phyloP scores from a whole-genome alignment of 768 basidiomycete species.

The Clathrus columnatus region DNA sequence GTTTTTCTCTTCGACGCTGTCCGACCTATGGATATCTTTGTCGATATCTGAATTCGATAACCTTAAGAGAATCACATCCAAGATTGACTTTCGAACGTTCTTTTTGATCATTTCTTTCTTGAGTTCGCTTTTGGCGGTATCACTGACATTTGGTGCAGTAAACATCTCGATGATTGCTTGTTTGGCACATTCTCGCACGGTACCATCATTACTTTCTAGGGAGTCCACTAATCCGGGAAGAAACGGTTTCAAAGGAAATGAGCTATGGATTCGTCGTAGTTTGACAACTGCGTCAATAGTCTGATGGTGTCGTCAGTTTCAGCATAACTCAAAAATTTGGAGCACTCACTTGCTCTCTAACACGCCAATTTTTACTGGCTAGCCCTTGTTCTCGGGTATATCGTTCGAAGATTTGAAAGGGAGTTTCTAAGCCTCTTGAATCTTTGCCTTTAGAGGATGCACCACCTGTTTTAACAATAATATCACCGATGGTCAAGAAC shows the following conservation, averaged over 20 bases:
- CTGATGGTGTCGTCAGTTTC: not conserved
- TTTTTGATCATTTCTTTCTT: constrained; percentile 88
- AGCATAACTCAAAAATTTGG: constrained; percentile 1
- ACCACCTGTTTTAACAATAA: constrained; percentile 54
- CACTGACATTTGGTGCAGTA: constrained; percentile 70
- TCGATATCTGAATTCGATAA: constrained; percentile 37
- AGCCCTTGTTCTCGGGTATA: constrained; percentile 65
- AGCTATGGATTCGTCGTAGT: constrained; percentile 59
- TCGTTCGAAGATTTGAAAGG: constrained; percentile 61
- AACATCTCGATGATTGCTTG: constrained; percentile 79
- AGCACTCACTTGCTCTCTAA: constrained; percentile 70
- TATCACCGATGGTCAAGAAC: constrained; percentile 64
- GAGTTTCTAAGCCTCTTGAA: constrained; percentile 46
- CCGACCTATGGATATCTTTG: constrained; percentile 22
- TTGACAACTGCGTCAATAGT: constrained; percentile 62
- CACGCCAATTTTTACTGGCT: constrained; percentile 75
- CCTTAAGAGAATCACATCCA: constrained; percentile 67
- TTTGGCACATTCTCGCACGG: constrained; percentile 81
- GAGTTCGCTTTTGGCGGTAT: constrained; percentile 84
- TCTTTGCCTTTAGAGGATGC: constrained; percentile 40
- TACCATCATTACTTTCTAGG: constrained; percentile 84
- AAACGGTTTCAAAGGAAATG: constrained; percentile 77
- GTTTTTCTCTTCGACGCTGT: constrained; percentile 29
- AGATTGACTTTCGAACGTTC: constrained; percentile 78
- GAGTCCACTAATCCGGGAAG: constrained; percentile 71